These are phyloP conservation scores for Zea mays DNA, from an alignment of 176 grass and related monocot species.

Conservation along the genomic window Zm-B73-REFERENCE-NAM-5.0 NC_050096.1:308172001-308172500, in stretches of 20 bases:
- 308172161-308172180: not conserved
- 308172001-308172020: conserved; percentile 13
- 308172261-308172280: not conserved
- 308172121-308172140: not conserved
- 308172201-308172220: not conserved
- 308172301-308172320: not conserved
- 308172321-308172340: not conserved
- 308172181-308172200: not conserved
- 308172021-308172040: conserved; percentile 12
- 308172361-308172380: not conserved
- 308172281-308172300: not conserved
- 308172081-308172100: not conserved
- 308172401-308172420: not conserved
- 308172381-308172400: not conserved
- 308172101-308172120: not conserved
- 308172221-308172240: not conserved
- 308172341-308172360: not conserved
- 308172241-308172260: not conserved
- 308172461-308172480: too few species aligned
- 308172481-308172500: too few species aligned
- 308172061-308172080: not conserved
- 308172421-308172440: not conserved
- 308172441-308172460: not conserved
- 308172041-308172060: not conserved
- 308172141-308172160: not conserved